phyloP scores from a whole-genome alignment of 2,329 filamentous ascomycete genomes.

The Diaporthe sp. region DNA sequence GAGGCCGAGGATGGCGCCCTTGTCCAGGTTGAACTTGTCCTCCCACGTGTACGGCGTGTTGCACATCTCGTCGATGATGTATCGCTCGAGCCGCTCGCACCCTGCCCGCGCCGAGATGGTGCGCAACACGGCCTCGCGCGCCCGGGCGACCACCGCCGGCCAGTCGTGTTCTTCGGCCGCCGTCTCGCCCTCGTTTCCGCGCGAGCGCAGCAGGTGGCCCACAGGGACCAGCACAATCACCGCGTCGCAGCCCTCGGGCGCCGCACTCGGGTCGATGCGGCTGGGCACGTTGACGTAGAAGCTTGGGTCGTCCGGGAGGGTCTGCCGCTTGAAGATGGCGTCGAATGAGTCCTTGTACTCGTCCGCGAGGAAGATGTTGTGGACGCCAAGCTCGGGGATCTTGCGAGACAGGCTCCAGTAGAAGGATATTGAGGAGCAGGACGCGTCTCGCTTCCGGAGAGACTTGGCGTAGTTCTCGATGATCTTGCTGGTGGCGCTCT shows the following conservation, averaged over 20 bases:
- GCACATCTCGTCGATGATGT: conserved; percentile 72
- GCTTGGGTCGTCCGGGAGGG: conserved; percentile 76
- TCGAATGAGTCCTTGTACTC: conserved; percentile 82
- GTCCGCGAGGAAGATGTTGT: conserved; percentile 85
- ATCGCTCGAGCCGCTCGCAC: conserved; percentile 59
- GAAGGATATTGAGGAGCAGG: conserved; percentile 82
- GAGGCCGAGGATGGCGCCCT: conserved; percentile 80
- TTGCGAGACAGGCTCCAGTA: conserved; percentile 78
- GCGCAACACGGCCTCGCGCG: conserved; percentile 71
- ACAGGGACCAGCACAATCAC: conserved; percentile 81
- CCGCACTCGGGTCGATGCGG: conserved; percentile 76
- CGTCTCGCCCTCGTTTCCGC: conserved; percentile 45
- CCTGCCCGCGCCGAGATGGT: conserved; percentile 74
- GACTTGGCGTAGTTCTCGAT: conserved; percentile 52
- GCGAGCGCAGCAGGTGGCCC: conserved; percentile 73
- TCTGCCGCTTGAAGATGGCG: conserved; percentile 78
- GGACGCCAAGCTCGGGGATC: conserved; percentile 74
- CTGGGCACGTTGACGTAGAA: conserved; percentile 86
- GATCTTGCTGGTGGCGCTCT: conserved; percentile 13
- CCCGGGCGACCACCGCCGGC: conserved; percentile 70
- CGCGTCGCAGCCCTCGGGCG: conserved; percentile 74
- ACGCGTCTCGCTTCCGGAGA: conserved; percentile 66
- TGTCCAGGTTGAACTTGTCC: conserved; percentile 79
- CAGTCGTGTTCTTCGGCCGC: conserved; percentile 68
- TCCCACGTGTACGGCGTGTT: conserved; percentile 79